Conservation (phyloP, 2,329 filamentous ascomycete species). For the Ascocoryne sarcoides region DNA sequence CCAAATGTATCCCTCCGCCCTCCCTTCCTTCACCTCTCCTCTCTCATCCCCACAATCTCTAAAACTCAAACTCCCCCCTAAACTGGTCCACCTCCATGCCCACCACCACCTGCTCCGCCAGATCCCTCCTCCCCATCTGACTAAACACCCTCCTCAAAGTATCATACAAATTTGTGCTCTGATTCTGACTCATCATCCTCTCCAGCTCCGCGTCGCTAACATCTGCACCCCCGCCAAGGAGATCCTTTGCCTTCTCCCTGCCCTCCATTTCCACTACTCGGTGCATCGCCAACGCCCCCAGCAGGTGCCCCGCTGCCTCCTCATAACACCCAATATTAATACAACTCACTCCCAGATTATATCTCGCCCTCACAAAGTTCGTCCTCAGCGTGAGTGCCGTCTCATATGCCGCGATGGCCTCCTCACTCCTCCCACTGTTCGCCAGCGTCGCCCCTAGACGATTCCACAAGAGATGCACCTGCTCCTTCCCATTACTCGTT, state of each 20-base stretch:
- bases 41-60: background rate
- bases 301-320: constrained; percentile 84
- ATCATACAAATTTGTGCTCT: constrained; percentile 94
- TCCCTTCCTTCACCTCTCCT: background rate
- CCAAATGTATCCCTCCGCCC: no score
- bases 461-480: constrained; percentile 95
- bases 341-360: constrained; percentile 92
- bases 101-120: constrained; percentile 77
- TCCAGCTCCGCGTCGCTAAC: constrained; percentile 68
- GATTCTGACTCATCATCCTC: constrained; percentile 86
- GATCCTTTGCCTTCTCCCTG: constrained; percentile 72
- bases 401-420: constrained; percentile 94
- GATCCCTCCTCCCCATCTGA: constrained; percentile 83
- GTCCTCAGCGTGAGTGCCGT: constrained; percentile 82
- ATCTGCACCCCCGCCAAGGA: constrained; percentile 46
- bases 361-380: constrained; percentile 94
- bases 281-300: constrained; percentile 92
- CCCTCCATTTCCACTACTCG: constrained; percentile 83
- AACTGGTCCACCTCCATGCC: constrained; percentile 90
- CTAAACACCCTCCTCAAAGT: constrained; percentile 91
- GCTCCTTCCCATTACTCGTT: constrained; percentile 71
- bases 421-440: constrained; percentile 86
- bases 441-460: constrained; percentile 90
- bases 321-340: constrained; percentile 96
- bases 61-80: constrained; percentile 85